phyloP scores from a whole-genome alignment of 2,329 filamentous ascomycete genomes.

The Colletotrichum sp. region DNA sequence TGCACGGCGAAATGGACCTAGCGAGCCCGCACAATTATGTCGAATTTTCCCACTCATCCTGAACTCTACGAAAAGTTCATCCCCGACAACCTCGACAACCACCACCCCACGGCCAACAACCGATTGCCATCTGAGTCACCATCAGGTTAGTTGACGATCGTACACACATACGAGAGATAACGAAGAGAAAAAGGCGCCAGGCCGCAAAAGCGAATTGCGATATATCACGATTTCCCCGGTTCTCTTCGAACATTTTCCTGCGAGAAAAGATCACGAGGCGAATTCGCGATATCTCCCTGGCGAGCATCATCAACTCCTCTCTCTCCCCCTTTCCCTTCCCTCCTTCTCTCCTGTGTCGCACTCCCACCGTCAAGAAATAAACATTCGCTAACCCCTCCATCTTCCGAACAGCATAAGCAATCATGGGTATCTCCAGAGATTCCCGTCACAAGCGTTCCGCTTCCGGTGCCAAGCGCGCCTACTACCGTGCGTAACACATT shows the following conservation, averaged over 20 bases:
- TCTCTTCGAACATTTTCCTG: background rate
- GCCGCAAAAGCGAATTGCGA: background rate
- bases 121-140: slow-evolving; percentile 19
- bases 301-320: background rate
- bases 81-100: slow-evolving; percentile 19
- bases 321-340: background rate
- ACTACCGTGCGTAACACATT: slow-evolving; percentile 77
- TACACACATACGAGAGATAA: background rate
- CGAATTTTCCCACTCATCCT: slow-evolving; percentile 1
- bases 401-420: slow-evolving; percentile 69
- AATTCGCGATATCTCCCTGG: slow-evolving; percentile 9
- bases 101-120: slow-evolving; percentile 19
- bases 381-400: slow-evolving; percentile 25
- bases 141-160: slow-evolving; percentile 20
- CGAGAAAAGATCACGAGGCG: background rate
- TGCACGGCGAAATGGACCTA: slow-evolving; percentile 3
- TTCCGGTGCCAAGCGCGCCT: slow-evolving; percentile 96
- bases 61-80: slow-evolving; percentile 12
- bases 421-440: slow-evolving; percentile 99
- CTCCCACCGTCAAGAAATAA: background rate
- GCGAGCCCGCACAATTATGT: slow-evolving; percentile 19
- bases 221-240: background rate
- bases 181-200: background rate
- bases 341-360: background rate
- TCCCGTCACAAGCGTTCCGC: slow-evolving; percentile 99